Conservation (phyloP, 1,284 basidiomycete species). For the Schizophyllum commune region DNA sequence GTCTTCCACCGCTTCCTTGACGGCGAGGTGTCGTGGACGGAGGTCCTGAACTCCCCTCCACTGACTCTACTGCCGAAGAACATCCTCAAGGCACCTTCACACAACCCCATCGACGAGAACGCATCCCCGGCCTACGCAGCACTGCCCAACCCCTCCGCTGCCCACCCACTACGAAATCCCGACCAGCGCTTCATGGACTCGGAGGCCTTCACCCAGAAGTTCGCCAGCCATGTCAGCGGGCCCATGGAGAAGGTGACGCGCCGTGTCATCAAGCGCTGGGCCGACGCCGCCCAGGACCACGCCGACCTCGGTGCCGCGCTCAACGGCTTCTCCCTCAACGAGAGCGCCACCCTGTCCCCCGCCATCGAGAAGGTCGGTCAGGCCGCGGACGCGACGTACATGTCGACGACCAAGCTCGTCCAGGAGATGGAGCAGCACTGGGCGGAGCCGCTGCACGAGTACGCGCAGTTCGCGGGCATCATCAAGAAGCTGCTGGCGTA, state of each 20-base stretch:
- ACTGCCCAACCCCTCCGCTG: constrained; percentile 83
- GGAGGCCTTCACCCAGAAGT: constrained; percentile 95
- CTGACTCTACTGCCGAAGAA: constrained; percentile 90
- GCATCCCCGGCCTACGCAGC: constrained; percentile 73
- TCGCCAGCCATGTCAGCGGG: constrained; percentile 84
- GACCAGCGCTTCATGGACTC: constrained; percentile 95
- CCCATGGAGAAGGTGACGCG: constrained; percentile 97
- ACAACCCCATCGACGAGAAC: constrained; percentile 82
- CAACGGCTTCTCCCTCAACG: constrained; percentile 93
- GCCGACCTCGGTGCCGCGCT: constrained; percentile 92
- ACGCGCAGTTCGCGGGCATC: constrained; percentile 89
- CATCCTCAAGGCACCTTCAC: constrained; percentile 90
- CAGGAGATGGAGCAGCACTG: constrained; percentile 90
- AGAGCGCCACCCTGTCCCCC: constrained; percentile 61
- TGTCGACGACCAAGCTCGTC: constrained; percentile 85
- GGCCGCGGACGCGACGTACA: constrained; percentile 90
- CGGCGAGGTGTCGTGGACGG: constrained; percentile 92
- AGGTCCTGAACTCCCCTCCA: constrained; percentile 89
- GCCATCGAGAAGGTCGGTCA: constrained; percentile 93
- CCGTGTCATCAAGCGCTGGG: constrained; percentile 88
- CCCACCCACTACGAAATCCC: constrained; percentile 79
- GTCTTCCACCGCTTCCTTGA: constrained; percentile 95
- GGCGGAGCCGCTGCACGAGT: constrained; percentile 94
- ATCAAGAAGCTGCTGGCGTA: constrained; percentile 93
- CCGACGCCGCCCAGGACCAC: constrained; percentile 88